Conservation (phyloP, 192 early-diverging fungal genomes). For the Coemansia sp. region DNA sequence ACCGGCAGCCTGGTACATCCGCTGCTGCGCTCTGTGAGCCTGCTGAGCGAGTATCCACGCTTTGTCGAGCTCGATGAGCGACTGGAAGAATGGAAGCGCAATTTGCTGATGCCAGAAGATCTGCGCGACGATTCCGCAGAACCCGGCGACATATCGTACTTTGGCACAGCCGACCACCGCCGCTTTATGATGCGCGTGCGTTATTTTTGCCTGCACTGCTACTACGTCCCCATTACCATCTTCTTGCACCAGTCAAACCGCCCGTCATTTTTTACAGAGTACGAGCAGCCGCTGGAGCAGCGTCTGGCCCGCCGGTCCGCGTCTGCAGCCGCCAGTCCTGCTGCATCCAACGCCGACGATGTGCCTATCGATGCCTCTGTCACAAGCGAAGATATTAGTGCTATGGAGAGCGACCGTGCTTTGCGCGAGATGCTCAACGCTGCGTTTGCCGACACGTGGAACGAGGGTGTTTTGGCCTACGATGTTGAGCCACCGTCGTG, state of each 20-base stretch:
- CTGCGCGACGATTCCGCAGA: slow-evolving; percentile 48
- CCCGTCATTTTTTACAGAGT: slow-evolving; percentile 53
- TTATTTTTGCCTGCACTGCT: slow-evolving; percentile 54
- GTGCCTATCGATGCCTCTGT: slow-evolving; percentile 5
- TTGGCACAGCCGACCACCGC: slow-evolving; percentile 52
- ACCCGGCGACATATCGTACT: slow-evolving; percentile 46
- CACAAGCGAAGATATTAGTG: slow-evolving; percentile 12
- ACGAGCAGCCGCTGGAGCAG: slow-evolving; percentile 45
- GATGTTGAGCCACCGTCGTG: slow-evolving; percentile 43
- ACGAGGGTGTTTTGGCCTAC: slow-evolving; percentile 47
- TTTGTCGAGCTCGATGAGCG: slow-evolving; percentile 44
- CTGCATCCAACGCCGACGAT: slow-evolving; percentile 3
- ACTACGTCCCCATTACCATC: slow-evolving; percentile 50
- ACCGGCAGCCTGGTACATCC: slow-evolving; percentile 32
- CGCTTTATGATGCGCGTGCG: slow-evolving; percentile 57
- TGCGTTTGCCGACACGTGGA: slow-evolving; percentile 51
- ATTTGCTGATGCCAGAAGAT: slow-evolving; percentile 44
- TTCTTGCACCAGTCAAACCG: slow-evolving; percentile 54
- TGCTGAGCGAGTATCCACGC: slow-evolving; percentile 41
- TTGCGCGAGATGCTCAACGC: slow-evolving; percentile 47
- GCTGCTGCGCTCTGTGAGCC: slow-evolving; percentile 30
- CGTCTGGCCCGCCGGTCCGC: slow-evolving; percentile 7
- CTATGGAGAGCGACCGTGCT: slow-evolving; percentile 29
- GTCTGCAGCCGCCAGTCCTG: not conserved
- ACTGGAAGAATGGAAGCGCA: slow-evolving; percentile 45